phyloP scores from a whole-genome alignment of 1,284 basidiomycete species.

The Leccinum subrobustum region DNA sequence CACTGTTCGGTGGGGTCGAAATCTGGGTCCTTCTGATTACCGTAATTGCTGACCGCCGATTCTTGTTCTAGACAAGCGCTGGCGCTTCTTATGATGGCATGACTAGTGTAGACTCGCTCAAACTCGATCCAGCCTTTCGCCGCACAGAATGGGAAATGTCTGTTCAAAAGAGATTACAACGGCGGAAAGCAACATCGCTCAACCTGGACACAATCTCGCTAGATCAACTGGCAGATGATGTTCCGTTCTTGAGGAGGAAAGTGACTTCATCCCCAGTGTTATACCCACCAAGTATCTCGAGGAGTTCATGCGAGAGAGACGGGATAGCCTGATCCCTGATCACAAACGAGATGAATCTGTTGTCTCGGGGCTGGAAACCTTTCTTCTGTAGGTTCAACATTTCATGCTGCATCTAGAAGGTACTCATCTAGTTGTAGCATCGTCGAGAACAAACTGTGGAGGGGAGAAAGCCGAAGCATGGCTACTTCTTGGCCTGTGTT shows the following conservation, averaged over 20 bases:
- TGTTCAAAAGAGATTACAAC: conserved; percentile 47
- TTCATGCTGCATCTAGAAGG: conserved; percentile 1
- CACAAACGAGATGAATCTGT: conserved; percentile 50
- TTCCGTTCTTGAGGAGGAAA: conserved; percentile 41
- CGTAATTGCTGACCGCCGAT: too few relatives aligned
- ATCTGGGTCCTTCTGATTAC: too few relatives aligned
- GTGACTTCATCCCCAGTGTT: conserved; percentile 68
- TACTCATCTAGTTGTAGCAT: conserved; percentile 43
- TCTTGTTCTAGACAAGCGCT: neutral
- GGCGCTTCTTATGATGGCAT: too few relatives aligned
- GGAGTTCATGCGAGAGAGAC: conserved; percentile 42
- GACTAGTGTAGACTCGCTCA: conserved; percentile 49
- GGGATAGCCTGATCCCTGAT: conserved; percentile 38
- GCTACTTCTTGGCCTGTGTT: conserved; percentile 56
- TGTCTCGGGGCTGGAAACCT: conserved; percentile 60
- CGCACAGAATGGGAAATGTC: conserved; percentile 56
- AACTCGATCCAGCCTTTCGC: conserved; percentile 61
- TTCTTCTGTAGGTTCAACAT: conserved; percentile 49
- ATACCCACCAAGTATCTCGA: conserved; percentile 55
- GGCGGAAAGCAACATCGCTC: conserved; percentile 43
- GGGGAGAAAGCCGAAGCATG: conserved; percentile 57
- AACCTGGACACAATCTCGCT: conserved; percentile 28
- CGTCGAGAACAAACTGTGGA: conserved; percentile 73
- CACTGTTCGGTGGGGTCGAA: too few relatives aligned
- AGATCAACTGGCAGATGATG: conserved; percentile 36